Evolutionary conservation across 495 filamentous ascomycete species (phyloP).

Genomic region (Trichoderma orchidacearum): DNA sequence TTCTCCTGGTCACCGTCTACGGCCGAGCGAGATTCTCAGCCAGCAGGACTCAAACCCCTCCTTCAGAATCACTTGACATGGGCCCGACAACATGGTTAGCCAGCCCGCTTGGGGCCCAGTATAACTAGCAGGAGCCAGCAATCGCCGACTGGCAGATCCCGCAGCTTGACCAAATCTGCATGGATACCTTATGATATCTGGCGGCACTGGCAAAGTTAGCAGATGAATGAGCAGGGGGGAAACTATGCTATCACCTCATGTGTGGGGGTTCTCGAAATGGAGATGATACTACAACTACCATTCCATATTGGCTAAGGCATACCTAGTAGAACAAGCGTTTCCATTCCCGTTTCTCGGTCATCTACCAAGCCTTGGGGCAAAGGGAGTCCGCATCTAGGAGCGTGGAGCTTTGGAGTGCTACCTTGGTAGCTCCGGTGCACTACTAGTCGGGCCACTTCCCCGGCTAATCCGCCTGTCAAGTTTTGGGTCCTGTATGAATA

Average conservation of each 20-base stretch:
- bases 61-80: neutral
- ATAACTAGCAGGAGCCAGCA: neutral
- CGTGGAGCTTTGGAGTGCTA: neutral
- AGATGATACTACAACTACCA: neutral
- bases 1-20: neutral
- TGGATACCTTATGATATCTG: neutral
- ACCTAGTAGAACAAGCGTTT: neutral
- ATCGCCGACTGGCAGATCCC: neutral
- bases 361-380: neutral
- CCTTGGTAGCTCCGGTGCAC: neutral
- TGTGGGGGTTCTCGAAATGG: neutral
- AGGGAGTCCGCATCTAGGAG: neutral
- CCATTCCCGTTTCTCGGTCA: neutral
- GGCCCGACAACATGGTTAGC: neutral
- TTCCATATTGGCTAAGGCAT: neutral
- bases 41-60: neutral
- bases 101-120: neutral
- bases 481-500: neutral
- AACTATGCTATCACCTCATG: neutral
- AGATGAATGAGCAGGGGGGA: neutral
- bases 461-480: neutral
- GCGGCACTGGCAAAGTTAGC: neutral
- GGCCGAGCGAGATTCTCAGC: conserved; percentile 1
- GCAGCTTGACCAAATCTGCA: neutral
- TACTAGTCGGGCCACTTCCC: neutral